Evolutionary conservation across 2,329 filamentous ascomycete genomes (phyloP).

Genomic region (Fusarium sp.): DNA sequence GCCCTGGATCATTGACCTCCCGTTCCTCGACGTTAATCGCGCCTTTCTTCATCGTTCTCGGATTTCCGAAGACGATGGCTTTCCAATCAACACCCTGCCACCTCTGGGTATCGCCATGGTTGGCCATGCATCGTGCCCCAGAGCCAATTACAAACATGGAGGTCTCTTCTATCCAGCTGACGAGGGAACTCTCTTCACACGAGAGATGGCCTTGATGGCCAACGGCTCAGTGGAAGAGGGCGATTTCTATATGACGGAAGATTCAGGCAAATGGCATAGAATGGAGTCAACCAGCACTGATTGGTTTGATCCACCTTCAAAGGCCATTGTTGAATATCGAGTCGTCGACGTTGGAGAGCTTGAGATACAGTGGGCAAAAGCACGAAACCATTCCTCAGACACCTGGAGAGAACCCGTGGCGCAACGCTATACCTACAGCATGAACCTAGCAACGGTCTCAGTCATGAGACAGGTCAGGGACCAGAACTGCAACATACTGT

Average conservation of each 20-base stretch:
- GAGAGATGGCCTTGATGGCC: slow-evolving; percentile 5
- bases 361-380: slow-evolving; percentile 8
- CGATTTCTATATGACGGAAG: slow-evolving; percentile 1
- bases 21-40: neutral
- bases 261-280: slow-evolving; percentile 9
- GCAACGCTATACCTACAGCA: slow-evolving; percentile 2
- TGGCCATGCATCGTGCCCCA: neutral
- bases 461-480: neutral
- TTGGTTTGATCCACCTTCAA: neutral
- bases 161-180: neutral
- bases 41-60: neutral
- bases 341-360: neutral
- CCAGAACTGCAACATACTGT: neutral
- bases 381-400: neutral
- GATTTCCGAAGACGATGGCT: too few relatives aligned
- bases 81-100: neutral
- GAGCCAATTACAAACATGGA: neutral
- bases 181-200: neutral
- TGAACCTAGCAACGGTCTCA: neutral
- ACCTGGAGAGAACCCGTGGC: slow-evolving; percentile 5
- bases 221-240: slow-evolving; percentile 1
- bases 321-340: slow-evolving; percentile 3
- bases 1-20: slow-evolving; percentile 4
- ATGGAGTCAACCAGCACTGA: slow-evolving; percentile 5
- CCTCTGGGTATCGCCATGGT: neutral